Percentiles rank a stretch among this genome's conserved stretches.
These are phyloP conservation scores for Ostreobium quekettii DNA, from an alignment of 139 green algal species.

Conservation along the genomic window DNA sequence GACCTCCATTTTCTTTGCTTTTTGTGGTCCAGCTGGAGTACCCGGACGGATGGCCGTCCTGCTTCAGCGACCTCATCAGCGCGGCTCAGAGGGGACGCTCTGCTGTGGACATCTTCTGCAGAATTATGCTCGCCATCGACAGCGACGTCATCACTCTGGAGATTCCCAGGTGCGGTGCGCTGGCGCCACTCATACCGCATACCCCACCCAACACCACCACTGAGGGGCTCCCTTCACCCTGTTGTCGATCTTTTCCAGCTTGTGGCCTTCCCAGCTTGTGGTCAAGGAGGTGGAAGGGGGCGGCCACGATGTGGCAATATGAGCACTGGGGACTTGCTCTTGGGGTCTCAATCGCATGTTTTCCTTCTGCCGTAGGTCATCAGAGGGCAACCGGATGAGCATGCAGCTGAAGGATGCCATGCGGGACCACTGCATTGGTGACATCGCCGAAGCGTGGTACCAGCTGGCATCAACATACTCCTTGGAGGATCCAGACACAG, in stretches of 20 bases:
- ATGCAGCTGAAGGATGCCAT: conserved; percentile 94
- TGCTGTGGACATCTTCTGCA: conserved; percentile 81
- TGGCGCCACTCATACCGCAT: neutral
- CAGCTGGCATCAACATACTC: conserved; percentile 48
- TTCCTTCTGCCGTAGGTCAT: too few relatives aligned
- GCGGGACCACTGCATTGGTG: conserved; percentile 70
- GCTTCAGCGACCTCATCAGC: conserved; percentile 75
- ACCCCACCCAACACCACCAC: too few relatives aligned
- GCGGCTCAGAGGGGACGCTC: conserved; percentile 39
- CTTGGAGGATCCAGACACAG: conserved; percentile 34
- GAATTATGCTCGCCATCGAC: conserved; percentile 78
- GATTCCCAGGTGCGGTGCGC: conserved; percentile 53
- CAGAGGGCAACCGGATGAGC: conserved; percentile 58
- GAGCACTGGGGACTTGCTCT: too few relatives aligned
- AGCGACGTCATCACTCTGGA: conserved; percentile 87
- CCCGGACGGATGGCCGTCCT: conserved; percentile 71
- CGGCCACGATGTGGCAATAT: too few relatives aligned
- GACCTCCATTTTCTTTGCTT: neutral
- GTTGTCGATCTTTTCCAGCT: too few relatives aligned
- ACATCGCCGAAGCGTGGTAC: conserved; percentile 66
- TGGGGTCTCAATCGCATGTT: too few relatives aligned
- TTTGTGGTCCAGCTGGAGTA: conserved; percentile 54
- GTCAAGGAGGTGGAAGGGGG: too few relatives aligned
- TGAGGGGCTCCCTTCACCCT: too few relatives aligned
- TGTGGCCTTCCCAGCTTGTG: too few relatives aligned